Base-by-base conservation (phyloP, 1,284 basidiomycete genomes). In the Vanrija sp. region DNA sequence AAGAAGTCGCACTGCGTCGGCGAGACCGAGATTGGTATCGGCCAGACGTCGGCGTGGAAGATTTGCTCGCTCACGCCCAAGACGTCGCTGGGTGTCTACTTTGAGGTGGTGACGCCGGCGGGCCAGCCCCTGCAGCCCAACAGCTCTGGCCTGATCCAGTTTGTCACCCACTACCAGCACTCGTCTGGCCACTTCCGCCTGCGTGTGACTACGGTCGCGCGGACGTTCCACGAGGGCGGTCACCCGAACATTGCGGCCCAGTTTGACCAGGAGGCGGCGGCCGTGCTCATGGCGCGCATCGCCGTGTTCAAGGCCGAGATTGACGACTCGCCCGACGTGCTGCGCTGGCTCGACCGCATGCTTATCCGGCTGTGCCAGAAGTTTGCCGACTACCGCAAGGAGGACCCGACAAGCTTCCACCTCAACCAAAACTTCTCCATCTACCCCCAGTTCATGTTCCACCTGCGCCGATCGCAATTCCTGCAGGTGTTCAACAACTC, bases 391-490 rank as follows among this genome's bases (percentile, higher is more conserved):
- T 98, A 98, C 75, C 81, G 93, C 68, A 99, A 98, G 79, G 96
- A 98, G 77, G 96, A 98, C 71, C 90, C 95, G 4, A 85, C 87
- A 47, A 90, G 87, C 74, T 98, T 99, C 83, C 82, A 93, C 61
- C 80, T 98, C 62, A 82, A 85, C 57, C 93, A 97, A 68, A 95
- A 95, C 76, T 98, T 99, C 77, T 92, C 89, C 75, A 98, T 99
- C 69, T 99, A 99, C 77, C 96, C 96, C 31, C 96, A 99, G 75
- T 99, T 99, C 81, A 99, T 98, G 96, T 98, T 98, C 87, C 96
- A 99, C 77, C 78, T 99, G 57, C 84, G 96, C 54, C 80, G 96
- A 72, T 92, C 89, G 80, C 95, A 98, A 78, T 98, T 99, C 81
- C 81, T 99, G 75, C 96, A 99, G 78, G 95, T 98, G 52, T 98